Evolutionary conservation across 345 rosid genomes (phyloP), one percentile per base, ranked within the genome.

Genomic region (Salix brachista): DNA sequence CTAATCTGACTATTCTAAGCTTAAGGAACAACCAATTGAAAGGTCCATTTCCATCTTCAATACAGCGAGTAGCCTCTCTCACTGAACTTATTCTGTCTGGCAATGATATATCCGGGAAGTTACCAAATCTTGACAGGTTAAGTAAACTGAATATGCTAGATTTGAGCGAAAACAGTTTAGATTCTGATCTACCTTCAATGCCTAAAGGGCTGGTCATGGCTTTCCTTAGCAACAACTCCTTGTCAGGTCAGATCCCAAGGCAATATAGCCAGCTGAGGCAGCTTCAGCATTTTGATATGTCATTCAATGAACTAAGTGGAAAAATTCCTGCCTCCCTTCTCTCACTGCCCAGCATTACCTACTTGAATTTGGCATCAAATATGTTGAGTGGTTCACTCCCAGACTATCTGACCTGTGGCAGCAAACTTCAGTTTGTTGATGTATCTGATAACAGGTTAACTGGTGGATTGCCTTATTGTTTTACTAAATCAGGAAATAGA

Each of bases 371-470:
- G 85, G 90, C 81, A 46, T 82, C 90, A 19, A 90, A 92, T 66
- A 77, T 78, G 80, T 69, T 90, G 25, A 83, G 80, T 73, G 97
- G 94, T 26, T 73, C 90, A 3, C 84, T 92, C 77, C 85, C 89
- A 19, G 72, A 52, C 74, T 82, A 80, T 80, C 72, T 90, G 37
- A 83, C 70, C 68, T 92, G 97, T 58, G 87, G 91, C 69, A 70
- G 70, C 18, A 90, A 77, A 65, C 90, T 92, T 66, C 75, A 82
- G 73, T 87, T 89, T 74, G 81, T 90, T 11, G 93, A 90, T 74
- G 60, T 92, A 79, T 90, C 97, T 0, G 82, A 83, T 32, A 90
- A 92, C 67, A 85, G 85, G 84, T 71, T 92, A 26, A 85, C 86
- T 12, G 94, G 94, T 34, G 81, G 78, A 60, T 41, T 92, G 64